These are phyloP conservation scores for Lathyrus aphaca DNA, from an alignment of 306 rosid species.

Conservation along the genomic window DNA sequence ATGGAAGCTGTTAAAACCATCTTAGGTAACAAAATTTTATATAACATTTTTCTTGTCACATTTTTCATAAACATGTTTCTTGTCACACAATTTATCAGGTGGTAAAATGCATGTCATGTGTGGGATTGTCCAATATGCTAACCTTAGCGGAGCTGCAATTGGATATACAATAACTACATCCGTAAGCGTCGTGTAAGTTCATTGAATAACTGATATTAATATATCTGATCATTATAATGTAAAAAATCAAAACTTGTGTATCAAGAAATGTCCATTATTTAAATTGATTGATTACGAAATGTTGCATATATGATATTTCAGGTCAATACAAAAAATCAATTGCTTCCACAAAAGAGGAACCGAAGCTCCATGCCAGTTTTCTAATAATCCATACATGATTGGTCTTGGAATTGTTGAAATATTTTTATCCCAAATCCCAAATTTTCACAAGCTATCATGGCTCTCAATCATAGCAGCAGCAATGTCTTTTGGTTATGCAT, in stretches of 20 bases:
- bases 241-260: too few relatives aligned
- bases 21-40: conserved; percentile 27
- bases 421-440: conserved; percentile 59
- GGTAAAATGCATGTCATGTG: conserved; percentile 37
- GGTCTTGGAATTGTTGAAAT: conserved; percentile 57
- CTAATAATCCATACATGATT: conserved; percentile 58
- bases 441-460: conserved; percentile 55
- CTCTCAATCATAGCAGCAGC: conserved; percentile 56
- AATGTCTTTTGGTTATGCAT: conserved; percentile 62
- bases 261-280: background rate
- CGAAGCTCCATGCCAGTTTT: conserved; percentile 48
- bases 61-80: background rate
- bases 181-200: conserved; percentile 34
- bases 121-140: conserved; percentile 24
- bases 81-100: conserved; percentile 4
- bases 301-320: conserved; percentile 39
- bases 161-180: conserved; percentile 41
- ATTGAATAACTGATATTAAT: too few relatives aligned
- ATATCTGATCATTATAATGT: too few relatives aligned
- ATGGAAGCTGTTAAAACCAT: conserved; percentile 35
- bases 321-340: conserved; percentile 53
- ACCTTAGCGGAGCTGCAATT: conserved; percentile 36
- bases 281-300: background rate
- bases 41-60: background rate
- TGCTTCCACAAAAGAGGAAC: conserved; percentile 46